phyloP scores from a whole-genome alignment of 2,329 filamentous ascomycete genomes.

The Elsinoe australis region DNA sequence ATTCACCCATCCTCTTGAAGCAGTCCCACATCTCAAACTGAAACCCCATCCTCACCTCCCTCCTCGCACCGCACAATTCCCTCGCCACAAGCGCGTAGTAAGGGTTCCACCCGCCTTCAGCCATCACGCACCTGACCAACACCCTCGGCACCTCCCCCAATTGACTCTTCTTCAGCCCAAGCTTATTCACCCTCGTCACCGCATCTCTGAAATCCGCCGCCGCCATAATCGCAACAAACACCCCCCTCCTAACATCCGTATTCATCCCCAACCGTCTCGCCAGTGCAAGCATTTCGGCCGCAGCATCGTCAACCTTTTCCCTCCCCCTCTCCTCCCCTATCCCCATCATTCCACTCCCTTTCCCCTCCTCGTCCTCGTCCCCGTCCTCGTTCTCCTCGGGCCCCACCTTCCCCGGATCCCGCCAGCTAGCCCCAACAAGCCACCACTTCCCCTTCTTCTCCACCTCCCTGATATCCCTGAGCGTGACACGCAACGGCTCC shows the following conservation, averaged over 20 bases:
- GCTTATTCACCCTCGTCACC: constrained; percentile 67
- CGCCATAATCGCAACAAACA: constrained; percentile 86
- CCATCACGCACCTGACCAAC: constrained; percentile 75
- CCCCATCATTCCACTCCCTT: neutral
- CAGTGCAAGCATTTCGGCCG: constrained; percentile 35
- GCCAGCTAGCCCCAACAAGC: constrained; percentile 93
- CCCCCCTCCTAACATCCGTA: constrained; percentile 77
- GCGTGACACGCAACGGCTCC: constrained; percentile 72
- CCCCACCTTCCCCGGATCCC: constrained; percentile 31
- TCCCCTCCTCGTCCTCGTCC: neutral
- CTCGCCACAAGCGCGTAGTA: constrained; percentile 85
- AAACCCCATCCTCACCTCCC: constrained; percentile 60
- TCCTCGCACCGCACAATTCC: constrained; percentile 64
- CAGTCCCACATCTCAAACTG: constrained; percentile 81
- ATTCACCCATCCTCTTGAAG: constrained; percentile 79
- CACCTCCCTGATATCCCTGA: constrained; percentile 73
- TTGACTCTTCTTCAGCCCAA: constrained; percentile 78
- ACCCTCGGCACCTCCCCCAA: constrained; percentile 82
- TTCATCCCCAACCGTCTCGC: constrained; percentile 78
- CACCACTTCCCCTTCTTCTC: constrained; percentile 95
- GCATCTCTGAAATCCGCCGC: constrained; percentile 79
- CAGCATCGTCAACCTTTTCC: no score
- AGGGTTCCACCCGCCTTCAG: constrained; percentile 78
- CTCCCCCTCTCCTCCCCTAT: no score
- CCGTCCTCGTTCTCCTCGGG: neutral